Evolutionary conservation across 2,329 filamentous ascomycete species (phyloP).

Genomic region (Calcarisporium arbuscula): DNA sequence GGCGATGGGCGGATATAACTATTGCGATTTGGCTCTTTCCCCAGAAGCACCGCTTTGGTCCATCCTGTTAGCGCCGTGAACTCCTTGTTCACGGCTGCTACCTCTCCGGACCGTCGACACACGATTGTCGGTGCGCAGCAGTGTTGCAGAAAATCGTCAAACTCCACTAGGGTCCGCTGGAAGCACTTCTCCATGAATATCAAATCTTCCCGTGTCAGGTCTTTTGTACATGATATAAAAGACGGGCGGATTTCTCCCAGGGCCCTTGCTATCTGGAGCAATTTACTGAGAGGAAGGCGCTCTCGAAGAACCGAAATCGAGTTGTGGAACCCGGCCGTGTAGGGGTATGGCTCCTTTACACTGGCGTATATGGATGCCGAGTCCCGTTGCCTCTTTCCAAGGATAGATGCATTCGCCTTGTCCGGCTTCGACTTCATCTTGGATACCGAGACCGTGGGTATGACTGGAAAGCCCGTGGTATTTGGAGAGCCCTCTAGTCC

Average conservation of each 20-base stretch:
- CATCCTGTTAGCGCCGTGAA: slow-evolving; percentile 95
- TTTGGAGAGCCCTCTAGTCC: slow-evolving; percentile 50
- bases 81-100: slow-evolving; percentile 93
- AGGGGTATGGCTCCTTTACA: slow-evolving; percentile 86
- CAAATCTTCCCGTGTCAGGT: slow-evolving; percentile 80
- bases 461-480: slow-evolving; percentile 18
- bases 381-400: slow-evolving; percentile 60
- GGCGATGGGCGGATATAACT: slow-evolving; percentile 58
- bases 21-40: slow-evolving; percentile 81
- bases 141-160: slow-evolving; percentile 85
- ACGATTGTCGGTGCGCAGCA: slow-evolving; percentile 88
- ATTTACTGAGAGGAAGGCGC: slow-evolving; percentile 71
- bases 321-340: slow-evolving; percentile 84
- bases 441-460: too few relatives aligned
- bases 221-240: slow-evolving; percentile 85
- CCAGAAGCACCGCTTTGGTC: slow-evolving; percentile 83
- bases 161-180: slow-evolving; percentile 85
- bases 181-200: slow-evolving; percentile 98
- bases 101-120: slow-evolving; percentile 84
- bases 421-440: slow-evolving; percentile 39
- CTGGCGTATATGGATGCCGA: slow-evolving; percentile 82
- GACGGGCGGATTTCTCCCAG: slow-evolving; percentile 86
- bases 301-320: slow-evolving; percentile 74
- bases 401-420: slow-evolving; percentile 40
- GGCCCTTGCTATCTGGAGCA: slow-evolving; percentile 76